Evolutionary conservation across 805 yeast species (phyloP).

Genomic region (Schwanniomyces sp.): DNA sequence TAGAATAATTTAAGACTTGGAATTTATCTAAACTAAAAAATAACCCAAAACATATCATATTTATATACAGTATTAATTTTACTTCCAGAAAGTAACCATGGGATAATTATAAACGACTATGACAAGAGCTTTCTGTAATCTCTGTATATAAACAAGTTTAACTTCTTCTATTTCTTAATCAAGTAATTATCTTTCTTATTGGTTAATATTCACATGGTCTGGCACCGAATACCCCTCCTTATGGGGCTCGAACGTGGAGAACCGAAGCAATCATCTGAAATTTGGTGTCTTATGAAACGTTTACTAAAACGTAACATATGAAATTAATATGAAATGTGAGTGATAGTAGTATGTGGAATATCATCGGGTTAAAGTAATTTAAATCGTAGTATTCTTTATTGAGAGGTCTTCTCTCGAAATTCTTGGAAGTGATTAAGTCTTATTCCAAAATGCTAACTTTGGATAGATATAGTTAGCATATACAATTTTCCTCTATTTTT

Average conservation of each 20-base stretch:
- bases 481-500: too few species aligned
- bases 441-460: too few species aligned
- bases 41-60: not conserved
- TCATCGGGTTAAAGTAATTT: too few species aligned
- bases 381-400: too few species aligned
- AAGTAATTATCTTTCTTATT: not conserved
- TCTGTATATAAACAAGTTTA: not conserved
- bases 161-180: not conserved
- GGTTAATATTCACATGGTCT: not conserved
- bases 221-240: not conserved
- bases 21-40: not conserved
- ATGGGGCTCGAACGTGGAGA: not conserved
- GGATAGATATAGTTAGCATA: too few species aligned
- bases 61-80: not conserved
- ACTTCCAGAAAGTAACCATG: not conserved
- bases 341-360: not conserved
- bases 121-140: not conserved
- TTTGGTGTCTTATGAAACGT: not conserved
- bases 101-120: not conserved
- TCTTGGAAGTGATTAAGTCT: too few species aligned
- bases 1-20: not conserved
- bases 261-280: not conserved
- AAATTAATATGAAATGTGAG: not conserved
- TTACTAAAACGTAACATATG: not conserved
- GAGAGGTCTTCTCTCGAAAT: too few species aligned